Evolutionary conservation across 495 filamentous ascomycete genomes (phyloP).

Genomic region (Aspergillus bridgeri): DNA sequence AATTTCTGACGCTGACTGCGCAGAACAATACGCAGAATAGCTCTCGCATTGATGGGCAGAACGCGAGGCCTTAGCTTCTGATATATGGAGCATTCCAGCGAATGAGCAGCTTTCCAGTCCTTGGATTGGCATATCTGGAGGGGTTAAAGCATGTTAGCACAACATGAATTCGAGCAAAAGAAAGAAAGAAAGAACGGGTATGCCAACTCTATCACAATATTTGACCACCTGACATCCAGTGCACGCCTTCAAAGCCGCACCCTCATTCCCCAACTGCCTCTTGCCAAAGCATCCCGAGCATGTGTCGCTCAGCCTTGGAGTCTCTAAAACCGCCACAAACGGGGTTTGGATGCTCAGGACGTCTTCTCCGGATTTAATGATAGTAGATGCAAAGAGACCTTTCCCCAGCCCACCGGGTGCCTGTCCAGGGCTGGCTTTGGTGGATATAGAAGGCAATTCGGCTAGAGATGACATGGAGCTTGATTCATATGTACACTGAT

Average conservation of each 20-base stretch:
- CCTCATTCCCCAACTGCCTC: conserved; percentile 22
- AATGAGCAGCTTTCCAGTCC: conserved; percentile 60
- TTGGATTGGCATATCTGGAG: conserved; percentile 57
- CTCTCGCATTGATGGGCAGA: conserved; percentile 56
- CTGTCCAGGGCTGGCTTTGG: conserved; percentile 26
- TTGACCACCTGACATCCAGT: conserved; percentile 57
- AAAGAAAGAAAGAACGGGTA: conserved; percentile 1
- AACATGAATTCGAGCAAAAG: too few relatives aligned
- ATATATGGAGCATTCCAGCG: conserved; percentile 56
- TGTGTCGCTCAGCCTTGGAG: conserved; percentile 35
- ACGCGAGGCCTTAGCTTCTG: conserved; percentile 42
- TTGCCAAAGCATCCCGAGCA: conserved; percentile 45
- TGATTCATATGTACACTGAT: neutral
- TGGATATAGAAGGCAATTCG: conserved; percentile 21
- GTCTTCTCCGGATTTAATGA: conserved; percentile 34
- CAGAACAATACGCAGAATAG: conserved; percentile 50
- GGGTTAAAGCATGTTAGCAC: conserved; percentile 6
- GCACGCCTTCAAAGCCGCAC: conserved; percentile 51
- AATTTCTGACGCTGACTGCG: conserved; percentile 34
- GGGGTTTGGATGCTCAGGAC: conserved; percentile 37
- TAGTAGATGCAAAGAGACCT: conserved; percentile 39
- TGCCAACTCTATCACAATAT: conserved; percentile 63
- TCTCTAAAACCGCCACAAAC: conserved; percentile 44
- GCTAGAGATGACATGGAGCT: conserved; percentile 19
- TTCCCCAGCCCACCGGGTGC: conserved; percentile 35